Conservation (phyloP, 768 basidiomycete species). For the Lactarius akahatsu region DNA sequence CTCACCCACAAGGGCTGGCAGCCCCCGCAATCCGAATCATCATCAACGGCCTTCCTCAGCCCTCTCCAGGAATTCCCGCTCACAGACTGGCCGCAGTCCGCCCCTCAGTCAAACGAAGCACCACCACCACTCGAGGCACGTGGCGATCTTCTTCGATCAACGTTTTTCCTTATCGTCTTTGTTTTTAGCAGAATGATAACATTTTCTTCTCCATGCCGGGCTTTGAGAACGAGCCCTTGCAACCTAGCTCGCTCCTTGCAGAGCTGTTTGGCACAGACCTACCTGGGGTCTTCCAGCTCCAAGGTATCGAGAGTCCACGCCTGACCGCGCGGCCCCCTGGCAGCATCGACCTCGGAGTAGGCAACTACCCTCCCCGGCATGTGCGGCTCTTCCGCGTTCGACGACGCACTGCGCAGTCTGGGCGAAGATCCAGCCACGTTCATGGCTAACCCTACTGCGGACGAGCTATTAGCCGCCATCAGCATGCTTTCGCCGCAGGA, state of each 20-base stretch:
- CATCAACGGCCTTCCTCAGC: neutral
- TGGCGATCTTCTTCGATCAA: neutral
- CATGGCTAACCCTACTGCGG: constrained; percentile 6
- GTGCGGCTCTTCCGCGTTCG: constrained; percentile 1
- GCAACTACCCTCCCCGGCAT: constrained; percentile 4
- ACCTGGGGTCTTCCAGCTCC: neutral
- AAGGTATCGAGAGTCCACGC: neutral
- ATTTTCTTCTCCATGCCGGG: constrained; percentile 4
- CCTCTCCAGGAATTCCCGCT: constrained; percentile 4
- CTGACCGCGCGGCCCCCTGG: constrained; percentile 13
- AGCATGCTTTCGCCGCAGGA: neutral
- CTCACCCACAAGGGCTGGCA: neutral
- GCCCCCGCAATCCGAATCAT: neutral
- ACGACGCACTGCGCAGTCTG: neutral
- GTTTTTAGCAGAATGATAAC: constrained; percentile 1
- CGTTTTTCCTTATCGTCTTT: neutral
- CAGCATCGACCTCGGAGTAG: constrained; percentile 17
- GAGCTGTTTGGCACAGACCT: neutral
- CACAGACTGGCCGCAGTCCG: constrained; percentile 2
- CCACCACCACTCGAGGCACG: constrained; percentile 3
- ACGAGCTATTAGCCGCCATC: constrained; percentile 7
- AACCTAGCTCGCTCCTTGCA: neutral
- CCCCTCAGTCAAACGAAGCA: neutral
- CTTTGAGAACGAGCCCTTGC: neutral
- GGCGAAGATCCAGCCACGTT: constrained; percentile 12